These are phyloP conservation scores for Aureobasidium leucospermi DNA, from an alignment of 2,329 filamentous ascomycete genomes.

Conservation along the genomic window DNA sequence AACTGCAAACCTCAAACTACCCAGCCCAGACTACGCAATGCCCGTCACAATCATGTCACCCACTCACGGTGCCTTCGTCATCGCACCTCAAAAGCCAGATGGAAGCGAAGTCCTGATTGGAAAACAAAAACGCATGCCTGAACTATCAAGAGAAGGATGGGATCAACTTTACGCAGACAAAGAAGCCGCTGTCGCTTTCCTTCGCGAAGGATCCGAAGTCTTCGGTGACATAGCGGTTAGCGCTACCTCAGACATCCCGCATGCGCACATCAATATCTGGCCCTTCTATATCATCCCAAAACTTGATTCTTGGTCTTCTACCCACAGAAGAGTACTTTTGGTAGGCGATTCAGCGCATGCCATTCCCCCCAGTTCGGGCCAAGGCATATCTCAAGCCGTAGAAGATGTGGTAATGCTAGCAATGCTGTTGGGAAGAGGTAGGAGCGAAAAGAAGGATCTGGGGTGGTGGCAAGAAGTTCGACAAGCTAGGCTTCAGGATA, in stretches of 20 bases:
- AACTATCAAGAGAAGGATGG: conserved; percentile 29
- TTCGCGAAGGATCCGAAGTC: conserved; percentile 15
- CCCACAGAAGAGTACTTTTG: conserved; percentile 41
- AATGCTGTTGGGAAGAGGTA: conserved; percentile 27
- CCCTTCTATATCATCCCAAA: conserved; percentile 24
- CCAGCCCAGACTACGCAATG: conserved; percentile 20
- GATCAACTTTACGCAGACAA: conserved; percentile 28
- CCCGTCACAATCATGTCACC: conserved; percentile 29
- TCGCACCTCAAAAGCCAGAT: conserved; percentile 30
- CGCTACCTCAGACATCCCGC: conserved; percentile 19
- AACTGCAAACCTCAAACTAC: conserved; percentile 19
- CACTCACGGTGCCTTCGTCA: conserved; percentile 31
- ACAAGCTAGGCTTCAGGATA: neutral
- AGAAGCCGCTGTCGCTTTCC: conserved; percentile 7
- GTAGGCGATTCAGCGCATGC: conserved; percentile 54
- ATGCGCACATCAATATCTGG: conserved; percentile 20
- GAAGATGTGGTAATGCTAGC: conserved; percentile 47
- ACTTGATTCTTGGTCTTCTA: conserved; percentile 39
- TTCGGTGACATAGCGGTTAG: conserved; percentile 17
- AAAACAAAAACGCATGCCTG: conserved; percentile 28
- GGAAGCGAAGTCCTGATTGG: conserved; percentile 31
- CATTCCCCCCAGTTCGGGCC: conserved; percentile 46
- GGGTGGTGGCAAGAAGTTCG: neutral
- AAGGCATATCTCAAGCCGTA: conserved; percentile 49
- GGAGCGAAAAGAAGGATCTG: neutral